Percentiles rank a stretch among this genome's conserved stretches.
Conservation (phyloP, 805 yeast genomes). For the Cyberlindnera nakhonratchasimensis region DNA sequence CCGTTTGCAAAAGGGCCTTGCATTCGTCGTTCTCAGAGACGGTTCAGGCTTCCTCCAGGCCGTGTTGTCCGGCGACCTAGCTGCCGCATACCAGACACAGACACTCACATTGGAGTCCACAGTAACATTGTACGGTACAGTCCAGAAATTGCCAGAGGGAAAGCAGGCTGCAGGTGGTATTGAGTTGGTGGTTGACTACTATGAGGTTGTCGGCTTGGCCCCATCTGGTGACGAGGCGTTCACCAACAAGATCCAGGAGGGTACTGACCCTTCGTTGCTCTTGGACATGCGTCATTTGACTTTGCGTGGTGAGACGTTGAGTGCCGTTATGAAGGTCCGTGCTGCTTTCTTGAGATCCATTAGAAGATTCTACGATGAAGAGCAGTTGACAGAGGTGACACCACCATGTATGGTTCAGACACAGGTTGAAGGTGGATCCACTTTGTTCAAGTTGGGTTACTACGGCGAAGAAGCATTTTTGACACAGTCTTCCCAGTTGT, state of each 20-base stretch:
- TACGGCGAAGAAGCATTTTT: slow-evolving; percentile 96
- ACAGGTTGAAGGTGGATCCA: slow-evolving; percentile 99
- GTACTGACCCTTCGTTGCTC: slow-evolving; percentile 87
- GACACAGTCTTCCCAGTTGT: slow-evolving; percentile 96
- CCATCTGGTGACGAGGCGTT: slow-evolving; percentile 95
- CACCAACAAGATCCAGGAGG: slow-evolving; percentile 91
- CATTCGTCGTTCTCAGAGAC: slow-evolving; percentile 88
- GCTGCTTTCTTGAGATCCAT: slow-evolving; percentile 70
- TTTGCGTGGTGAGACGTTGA: slow-evolving; percentile 92
- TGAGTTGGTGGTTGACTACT: slow-evolving; percentile 87
- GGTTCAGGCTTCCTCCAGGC: slow-evolving; percentile 91
- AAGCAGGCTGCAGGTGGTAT: slow-evolving; percentile 97
- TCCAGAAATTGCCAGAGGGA: slow-evolving; percentile 88
- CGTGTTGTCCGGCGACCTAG: slow-evolving; percentile 86
- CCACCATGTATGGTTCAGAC: slow-evolving; percentile 99
- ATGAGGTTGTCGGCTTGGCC: slow-evolving; percentile 85
- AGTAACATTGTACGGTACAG: slow-evolving; percentile 72
- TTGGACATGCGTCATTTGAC: slow-evolving; percentile 94
- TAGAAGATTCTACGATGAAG: slow-evolving; percentile 74
- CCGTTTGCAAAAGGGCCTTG: slow-evolving; percentile 88
- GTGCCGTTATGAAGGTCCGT: slow-evolving; percentile 93
- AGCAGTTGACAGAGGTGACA: slow-evolving; percentile 82
- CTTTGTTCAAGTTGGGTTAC: slow-evolving; percentile 87
- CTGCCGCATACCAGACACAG: slow-evolving; percentile 81
- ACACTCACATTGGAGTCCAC: slow-evolving; percentile 89